Evolutionary conservation across 306 rosid genomes (phyloP), one percentile per base, ranked within the genome.

Genomic region (Carpinus viminea): DNA sequence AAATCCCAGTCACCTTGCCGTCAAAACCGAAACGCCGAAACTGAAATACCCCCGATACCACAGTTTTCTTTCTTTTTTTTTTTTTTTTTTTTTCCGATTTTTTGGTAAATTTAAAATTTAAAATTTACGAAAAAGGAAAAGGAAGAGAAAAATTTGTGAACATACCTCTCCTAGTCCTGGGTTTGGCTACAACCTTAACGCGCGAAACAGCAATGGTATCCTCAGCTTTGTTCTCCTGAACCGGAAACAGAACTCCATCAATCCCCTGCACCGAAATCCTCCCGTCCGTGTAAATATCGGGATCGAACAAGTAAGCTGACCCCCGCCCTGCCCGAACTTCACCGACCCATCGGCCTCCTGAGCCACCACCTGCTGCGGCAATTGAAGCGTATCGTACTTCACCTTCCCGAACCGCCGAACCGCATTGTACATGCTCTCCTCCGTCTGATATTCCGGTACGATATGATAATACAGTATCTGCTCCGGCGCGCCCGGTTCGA

Each of bases 401-500:
- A 81, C 62, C 26, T 75, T 81, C n/a, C 80, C 84, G 73, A 81
- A 81, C 71, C 80, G 59, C 55, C 80, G 13, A 24, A 81, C 84
- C 1, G 80, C 62, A n/a, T 81, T 81, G 66, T 81, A 81, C 84
- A 81, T 81, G 20, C 84, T 81, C 72, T 81, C 84, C 68, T 81
- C 84, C 72, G 84, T 81, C 73, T 81, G 84, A 69, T 81, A 81
- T 31, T 81, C 84, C 47, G 80, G 80, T 57, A 81, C 75, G 5
- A 81, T 56, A 41, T 81, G 84, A n/a, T 75, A 81, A 36, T 70
- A 81, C 36, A 81, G 71, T 36, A 81, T 81, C 72, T 81, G 84
- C 72, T 81, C 84, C 15, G 84, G 84, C 7, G 84, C 84, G 7
- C 84, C 84, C 15, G 84, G 84, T 47, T 81, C 84, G 68, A 76